These are phyloP conservation scores for Plicaturopsis crispa DNA, from an alignment of 768 basidiomycete genomes.

Conservation along the genomic window DNA sequence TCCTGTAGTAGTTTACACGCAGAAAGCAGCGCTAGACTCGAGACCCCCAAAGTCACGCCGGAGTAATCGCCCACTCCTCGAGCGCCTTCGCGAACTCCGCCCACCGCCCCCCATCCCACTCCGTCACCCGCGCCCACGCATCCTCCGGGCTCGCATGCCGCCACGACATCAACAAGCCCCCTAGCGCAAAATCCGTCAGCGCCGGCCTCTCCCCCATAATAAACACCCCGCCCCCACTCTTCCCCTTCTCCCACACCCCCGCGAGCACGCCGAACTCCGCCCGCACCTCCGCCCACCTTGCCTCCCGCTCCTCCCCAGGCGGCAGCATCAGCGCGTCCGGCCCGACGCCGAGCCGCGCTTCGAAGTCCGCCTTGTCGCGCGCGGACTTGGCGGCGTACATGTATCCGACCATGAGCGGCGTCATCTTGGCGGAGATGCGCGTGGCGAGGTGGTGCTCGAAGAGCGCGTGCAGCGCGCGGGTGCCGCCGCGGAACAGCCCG, in stretches of 20 bases:
- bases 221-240: conserved; percentile 10
- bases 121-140: conserved; percentile 15
- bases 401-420: conserved; percentile 14
- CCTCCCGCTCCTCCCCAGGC: conserved; percentile 15
- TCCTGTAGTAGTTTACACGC: no score
- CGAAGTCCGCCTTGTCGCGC: conserved; percentile 12
- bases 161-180: conserved; percentile 15
- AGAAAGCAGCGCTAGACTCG: no score
- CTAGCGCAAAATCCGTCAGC: conserved; percentile 20
- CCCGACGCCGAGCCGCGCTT: conserved; percentile 7
- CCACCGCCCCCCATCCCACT: conserved; percentile 23
- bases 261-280: conserved; percentile 8
- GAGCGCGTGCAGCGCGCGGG: conserved; percentile 14
- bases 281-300: conserved; percentile 15
- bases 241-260: no score
- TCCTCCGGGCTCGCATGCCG: conserved; percentile 19
- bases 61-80: conserved; percentile 14
- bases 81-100: conserved; percentile 12
- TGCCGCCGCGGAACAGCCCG: conserved; percentile 15
- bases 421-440: conserved; percentile 10
- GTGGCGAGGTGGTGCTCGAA: conserved; percentile 14
- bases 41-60: no score
- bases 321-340: conserved; percentile 7
- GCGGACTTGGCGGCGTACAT: conserved; percentile 16
- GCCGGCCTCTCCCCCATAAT: conserved; percentile 14